Evolutionary conservation across 208 protist species (phyloP), one percentile per base, ranked within the genome.

Genomic region (Trypanosoma cruzi): DNA sequence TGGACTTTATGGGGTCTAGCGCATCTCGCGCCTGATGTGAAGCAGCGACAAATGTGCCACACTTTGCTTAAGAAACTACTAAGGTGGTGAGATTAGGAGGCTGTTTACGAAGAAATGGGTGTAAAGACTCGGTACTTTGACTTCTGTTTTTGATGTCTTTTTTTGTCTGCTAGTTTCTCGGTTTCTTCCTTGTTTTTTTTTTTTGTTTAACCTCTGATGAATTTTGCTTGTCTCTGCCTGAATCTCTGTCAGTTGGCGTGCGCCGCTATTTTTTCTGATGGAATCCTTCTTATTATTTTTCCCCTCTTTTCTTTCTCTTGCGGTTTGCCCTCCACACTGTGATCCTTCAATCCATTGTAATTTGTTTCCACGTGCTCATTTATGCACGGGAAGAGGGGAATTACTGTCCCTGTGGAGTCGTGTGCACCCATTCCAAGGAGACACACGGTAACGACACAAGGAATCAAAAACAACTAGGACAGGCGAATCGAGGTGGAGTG

Each of bases 1-100:
- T 83, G 79, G 75, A 72, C 79, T 8, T 58, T 84, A 14, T 88
- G 83, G 79, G 74, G 73, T 2, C 20, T 85, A 10, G 69, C 66
- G 34, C 66, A 52, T 16, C 71, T 73, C 44, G 72, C 67, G 20
- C 36, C 46, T 4, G 56, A 75, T 26, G 4, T 53, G n/a, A 48
- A 60, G 24, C 64, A 74, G n/a, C 71, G 67, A 14, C 44, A 68
- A 3, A 73, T 31, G 37, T 82, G 74, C 54, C 71, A 72, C 55
- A 52, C 48, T 13, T 48, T 73, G 42, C 57, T 83, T 31, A 64
- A 56, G 37, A 44, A 44, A 5, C 54, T 73, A 53, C 29, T 86
- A 18, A 28, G 24, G 2, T 24, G 28, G 24, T 49, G 60, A 49
- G 60, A 6, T 10, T 20, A 13, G 31, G 28, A 22, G 16, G 54